Conservation (phyloP, 371 early-diverging fungal species). For the Apophysomyces trapeziformis region DNA sequence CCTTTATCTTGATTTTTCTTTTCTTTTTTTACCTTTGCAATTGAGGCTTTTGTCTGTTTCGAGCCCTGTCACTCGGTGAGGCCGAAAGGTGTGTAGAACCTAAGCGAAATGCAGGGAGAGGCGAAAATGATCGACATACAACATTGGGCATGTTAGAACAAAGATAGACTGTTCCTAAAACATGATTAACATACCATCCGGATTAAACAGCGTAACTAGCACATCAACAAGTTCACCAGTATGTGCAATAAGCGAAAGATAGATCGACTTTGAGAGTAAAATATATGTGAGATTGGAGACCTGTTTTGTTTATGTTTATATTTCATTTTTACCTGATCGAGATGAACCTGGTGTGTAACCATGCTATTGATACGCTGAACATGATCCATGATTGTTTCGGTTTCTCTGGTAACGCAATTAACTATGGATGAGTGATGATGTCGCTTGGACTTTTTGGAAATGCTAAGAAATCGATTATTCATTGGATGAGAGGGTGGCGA, state of each 20-base stretch:
- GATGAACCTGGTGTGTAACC: conserved; percentile 3
- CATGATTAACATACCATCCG: not conserved
- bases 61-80: not conserved
- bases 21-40: not conserved
- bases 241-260: not conserved
- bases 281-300: not conserved
- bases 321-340: conserved; percentile 9
- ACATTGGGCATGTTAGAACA: not conserved
- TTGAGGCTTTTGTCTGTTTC: not conserved
- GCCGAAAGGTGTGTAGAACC: not conserved
- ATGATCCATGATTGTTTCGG: conserved; percentile 8
- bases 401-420: not conserved
- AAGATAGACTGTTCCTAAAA: not conserved
- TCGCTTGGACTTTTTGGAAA: conserved; percentile 13
- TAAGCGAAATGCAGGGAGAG: conserved; percentile 1
- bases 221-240: conserved; percentile 1
- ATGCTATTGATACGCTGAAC: not conserved
- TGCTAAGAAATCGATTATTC: conserved; percentile 35
- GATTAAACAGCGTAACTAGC: not conserved
- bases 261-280: not conserved
- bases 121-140: conserved; percentile 5
- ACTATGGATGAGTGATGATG: not conserved
- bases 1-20: not conserved
- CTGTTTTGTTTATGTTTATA: not conserved
- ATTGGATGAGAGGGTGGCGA: conserved; percentile 25